phyloP scores from a whole-genome alignment of 2,329 filamentous ascomycete genomes.

The Colletotrichum nymphaeae region DNA sequence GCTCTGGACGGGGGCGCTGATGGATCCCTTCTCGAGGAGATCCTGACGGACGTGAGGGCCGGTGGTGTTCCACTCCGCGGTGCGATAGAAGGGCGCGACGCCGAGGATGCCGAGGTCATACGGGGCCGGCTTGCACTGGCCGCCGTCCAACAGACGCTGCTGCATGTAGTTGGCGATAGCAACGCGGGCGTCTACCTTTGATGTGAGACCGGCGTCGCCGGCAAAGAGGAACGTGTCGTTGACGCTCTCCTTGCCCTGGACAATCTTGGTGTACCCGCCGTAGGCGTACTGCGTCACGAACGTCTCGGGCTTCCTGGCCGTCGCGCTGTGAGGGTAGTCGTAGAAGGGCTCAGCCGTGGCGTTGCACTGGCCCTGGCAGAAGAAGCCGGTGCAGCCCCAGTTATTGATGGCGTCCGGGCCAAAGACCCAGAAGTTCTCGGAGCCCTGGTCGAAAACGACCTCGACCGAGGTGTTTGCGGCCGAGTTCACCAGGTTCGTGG shows the following conservation, averaged over 20 bases:
- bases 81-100: conserved; percentile 23
- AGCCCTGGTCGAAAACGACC: conserved; percentile 31
- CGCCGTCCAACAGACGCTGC: conserved; percentile 13
- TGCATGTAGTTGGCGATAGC: conserved; percentile 26
- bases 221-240: conserved; percentile 27
- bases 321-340: conserved; percentile 24
- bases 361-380: conserved; percentile 31
- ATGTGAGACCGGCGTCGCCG: conserved; percentile 4
- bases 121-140: conserved; percentile 10
- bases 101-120: conserved; percentile 28
- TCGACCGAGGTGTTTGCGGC: conserved; percentile 16
- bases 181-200: conserved; percentile 1
- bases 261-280: conserved; percentile 27
- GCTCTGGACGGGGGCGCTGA: conserved; percentile 30
- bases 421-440: conserved; percentile 33
- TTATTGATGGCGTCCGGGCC: conserved; percentile 27
- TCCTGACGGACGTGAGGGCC: conserved; percentile 26
- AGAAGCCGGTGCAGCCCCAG: conserved; percentile 25
- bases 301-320: conserved; percentile 17
- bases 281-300: conserved; percentile 17
- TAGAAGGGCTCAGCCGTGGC: conserved; percentile 25
- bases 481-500: conserved; percentile 23
- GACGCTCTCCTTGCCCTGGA: conserved; percentile 13
- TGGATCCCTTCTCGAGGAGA: conserved; percentile 18
- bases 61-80: conserved; percentile 26